A percentile compares a stretch with the other conserved stretches of the same genome.
Conservation (phyloP, 2,329 filamentous ascomycete genomes). For the Westerdykella aurantiaca region DNA sequence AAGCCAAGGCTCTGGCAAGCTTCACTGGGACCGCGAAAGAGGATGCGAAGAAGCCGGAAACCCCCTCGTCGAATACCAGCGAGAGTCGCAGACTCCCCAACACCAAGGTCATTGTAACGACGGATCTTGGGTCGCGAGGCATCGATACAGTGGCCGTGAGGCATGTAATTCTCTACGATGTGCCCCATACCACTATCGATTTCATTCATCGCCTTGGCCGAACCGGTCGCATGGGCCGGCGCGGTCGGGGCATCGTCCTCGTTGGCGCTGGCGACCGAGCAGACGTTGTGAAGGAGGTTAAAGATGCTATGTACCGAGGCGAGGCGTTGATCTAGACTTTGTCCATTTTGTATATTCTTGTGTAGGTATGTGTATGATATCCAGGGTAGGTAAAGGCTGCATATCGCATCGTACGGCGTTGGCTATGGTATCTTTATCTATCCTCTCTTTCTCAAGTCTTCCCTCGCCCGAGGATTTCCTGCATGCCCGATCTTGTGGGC, state of each 20-base stretch:
- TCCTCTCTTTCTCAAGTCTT: not conserved
- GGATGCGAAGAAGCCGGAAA: constrained; percentile 1
- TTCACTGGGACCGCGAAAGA: constrained; percentile 49
- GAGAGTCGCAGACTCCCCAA: constrained; percentile 55
- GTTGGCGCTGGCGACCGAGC: constrained; percentile 84
- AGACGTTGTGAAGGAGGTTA: constrained; percentile 86
- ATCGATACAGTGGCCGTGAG: constrained; percentile 90
- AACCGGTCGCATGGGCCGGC: constrained; percentile 84
- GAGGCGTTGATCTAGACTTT: constrained; percentile 43
- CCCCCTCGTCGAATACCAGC: constrained; percentile 5
- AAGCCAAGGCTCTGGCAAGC: constrained; percentile 67
- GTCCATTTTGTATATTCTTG: constrained; percentile 1
- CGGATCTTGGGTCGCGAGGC: constrained; percentile 83
- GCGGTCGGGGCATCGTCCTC: constrained; percentile 83
- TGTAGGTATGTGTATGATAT: constrained; percentile 8
- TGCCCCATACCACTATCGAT: constrained; percentile 96
- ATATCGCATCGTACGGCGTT: constrained; percentile 5
- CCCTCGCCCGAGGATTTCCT: not conserved
- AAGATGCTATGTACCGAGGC: constrained; percentile 60
- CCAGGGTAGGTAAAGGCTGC: not conserved
- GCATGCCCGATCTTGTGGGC: not conserved
- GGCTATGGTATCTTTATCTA: not conserved
- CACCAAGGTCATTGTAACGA: constrained; percentile 88
- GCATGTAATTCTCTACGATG: constrained; percentile 90
- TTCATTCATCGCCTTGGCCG: constrained; percentile 94